Conservation (phyloP, 179 eudicot species). For the Beta macrorhiza region DNA sequence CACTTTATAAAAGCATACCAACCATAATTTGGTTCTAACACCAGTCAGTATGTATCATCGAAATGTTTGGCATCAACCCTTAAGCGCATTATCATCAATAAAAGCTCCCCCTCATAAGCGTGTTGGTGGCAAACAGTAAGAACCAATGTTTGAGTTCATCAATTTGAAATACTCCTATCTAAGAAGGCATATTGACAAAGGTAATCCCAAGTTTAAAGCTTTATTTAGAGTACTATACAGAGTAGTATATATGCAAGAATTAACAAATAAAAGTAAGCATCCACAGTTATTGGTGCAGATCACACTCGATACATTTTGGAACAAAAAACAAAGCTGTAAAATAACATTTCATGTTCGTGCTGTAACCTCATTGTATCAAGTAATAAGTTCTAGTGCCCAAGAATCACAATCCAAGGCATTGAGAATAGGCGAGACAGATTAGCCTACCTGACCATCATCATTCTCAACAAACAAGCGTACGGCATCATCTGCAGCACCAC, state of each 20-base stretch:
- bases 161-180: not conserved
- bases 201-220: too few species aligned
- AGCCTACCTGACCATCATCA: constrained; percentile 55
- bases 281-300: not conserved
- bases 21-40: not conserved
- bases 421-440: constrained; percentile 8
- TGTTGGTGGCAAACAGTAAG: not conserved
- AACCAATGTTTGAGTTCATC: not conserved
- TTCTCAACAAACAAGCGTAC: constrained; percentile 78
- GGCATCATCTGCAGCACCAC: constrained; percentile 94
- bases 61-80: not conserved
- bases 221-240: too few species aligned
- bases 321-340: not conserved
- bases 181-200: not conserved
- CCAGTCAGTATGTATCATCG: too few species aligned
- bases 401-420: not conserved
- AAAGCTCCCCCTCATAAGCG: not conserved
- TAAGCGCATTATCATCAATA: not conserved
- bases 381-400: not conserved
- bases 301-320: not conserved
- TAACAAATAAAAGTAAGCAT: not conserved
- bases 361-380: not conserved
- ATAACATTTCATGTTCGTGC: not conserved
- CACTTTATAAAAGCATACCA: not conserved
- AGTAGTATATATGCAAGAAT: not conserved